Conservation (phyloP, 2,329 filamentous ascomycete species). For the Shiraia bambusicola region DNA sequence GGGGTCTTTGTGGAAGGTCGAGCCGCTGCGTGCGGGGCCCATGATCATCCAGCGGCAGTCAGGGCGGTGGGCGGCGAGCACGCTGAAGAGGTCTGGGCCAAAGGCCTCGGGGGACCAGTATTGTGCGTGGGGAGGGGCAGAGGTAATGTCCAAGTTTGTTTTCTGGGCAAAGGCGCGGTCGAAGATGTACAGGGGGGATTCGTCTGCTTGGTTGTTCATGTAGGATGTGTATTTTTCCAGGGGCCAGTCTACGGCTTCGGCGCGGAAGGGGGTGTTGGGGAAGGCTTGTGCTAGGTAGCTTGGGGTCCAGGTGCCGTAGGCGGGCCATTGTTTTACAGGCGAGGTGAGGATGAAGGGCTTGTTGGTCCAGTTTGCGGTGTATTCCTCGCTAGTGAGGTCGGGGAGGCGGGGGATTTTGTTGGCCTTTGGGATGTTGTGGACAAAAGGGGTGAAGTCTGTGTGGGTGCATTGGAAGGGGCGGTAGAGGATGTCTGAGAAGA, state of each 20-base stretch:
- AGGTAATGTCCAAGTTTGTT: slow-evolving; percentile 60
- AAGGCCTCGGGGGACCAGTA: slow-evolving; percentile 87
- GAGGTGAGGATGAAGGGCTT: slow-evolving; percentile 83
- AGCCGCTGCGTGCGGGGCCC: slow-evolving; percentile 82
- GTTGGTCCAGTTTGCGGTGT: slow-evolving; percentile 72
- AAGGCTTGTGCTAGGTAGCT: slow-evolving; percentile 67
- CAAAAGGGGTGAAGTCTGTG: slow-evolving; percentile 66
- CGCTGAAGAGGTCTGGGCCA: slow-evolving; percentile 79
- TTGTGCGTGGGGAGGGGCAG: slow-evolving; percentile 53
- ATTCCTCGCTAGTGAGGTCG: slow-evolving; percentile 71
- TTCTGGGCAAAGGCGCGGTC: slow-evolving; percentile 85
- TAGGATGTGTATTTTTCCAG: slow-evolving; percentile 80
- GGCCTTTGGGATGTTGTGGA: slow-evolving; percentile 66
- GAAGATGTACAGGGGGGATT: slow-evolving; percentile 91
- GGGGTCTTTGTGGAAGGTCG: slow-evolving; percentile 88
- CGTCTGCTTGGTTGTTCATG: slow-evolving; percentile 76
- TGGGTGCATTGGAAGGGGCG: slow-evolving; percentile 88
- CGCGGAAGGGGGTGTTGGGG: slow-evolving; percentile 70
- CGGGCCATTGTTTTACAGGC: slow-evolving; percentile 80
- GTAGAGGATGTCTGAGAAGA: slow-evolving; percentile 89
- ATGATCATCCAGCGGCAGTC: slow-evolving; percentile 93
- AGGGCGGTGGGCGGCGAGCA: slow-evolving; percentile 75
- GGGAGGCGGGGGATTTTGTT: slow-evolving; percentile 74
- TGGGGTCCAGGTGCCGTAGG: slow-evolving; percentile 72
- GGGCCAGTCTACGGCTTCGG: slow-evolving; percentile 92